Conservation (phyloP, 2,329 filamentous ascomycete species). For the Fusarium mexicanum region DNA sequence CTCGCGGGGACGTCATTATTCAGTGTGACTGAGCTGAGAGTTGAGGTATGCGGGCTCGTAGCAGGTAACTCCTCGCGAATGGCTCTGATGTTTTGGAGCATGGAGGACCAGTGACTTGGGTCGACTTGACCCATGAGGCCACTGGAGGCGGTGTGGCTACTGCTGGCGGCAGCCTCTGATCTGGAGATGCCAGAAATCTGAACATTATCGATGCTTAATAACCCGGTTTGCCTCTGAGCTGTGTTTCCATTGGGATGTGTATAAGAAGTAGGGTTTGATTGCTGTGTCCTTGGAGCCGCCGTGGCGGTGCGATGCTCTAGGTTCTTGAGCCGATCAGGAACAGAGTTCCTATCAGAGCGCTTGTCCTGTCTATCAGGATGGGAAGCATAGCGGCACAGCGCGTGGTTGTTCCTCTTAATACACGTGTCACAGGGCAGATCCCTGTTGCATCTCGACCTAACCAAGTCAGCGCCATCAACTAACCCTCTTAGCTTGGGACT, state of each 20-base stretch:
- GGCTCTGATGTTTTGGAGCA: constrained; percentile 48
- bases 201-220: rapidly evolving
- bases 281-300: background rate
- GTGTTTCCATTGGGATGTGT: rapidly evolving
- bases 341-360: background rate
- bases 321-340: constrained; percentile 42
- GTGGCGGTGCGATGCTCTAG: constrained; percentile 44
- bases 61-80: constrained; percentile 45
- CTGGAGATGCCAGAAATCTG: rapidly evolving
- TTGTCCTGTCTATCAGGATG: constrained; percentile 19
- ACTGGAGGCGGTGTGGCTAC: rapidly evolving
- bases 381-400: constrained; percentile 44
- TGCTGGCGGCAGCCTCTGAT: no score
- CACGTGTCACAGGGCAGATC: constrained; percentile 46
- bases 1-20: rapidly evolving
- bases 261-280: background rate
- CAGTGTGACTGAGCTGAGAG: background rate
- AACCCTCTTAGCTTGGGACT: background rate
- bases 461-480: background rate
- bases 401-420: constrained; percentile 35
- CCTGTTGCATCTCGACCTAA: constrained; percentile 48
- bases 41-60: rapidly evolving
- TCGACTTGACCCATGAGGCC: constrained; percentile 39
- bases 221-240: rapidly evolving
- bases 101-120: constrained; percentile 48